Evolutionary conservation across 768 basidiomycete genomes (phyloP).

Genomic region (Leucocoprinus sp.): DNA sequence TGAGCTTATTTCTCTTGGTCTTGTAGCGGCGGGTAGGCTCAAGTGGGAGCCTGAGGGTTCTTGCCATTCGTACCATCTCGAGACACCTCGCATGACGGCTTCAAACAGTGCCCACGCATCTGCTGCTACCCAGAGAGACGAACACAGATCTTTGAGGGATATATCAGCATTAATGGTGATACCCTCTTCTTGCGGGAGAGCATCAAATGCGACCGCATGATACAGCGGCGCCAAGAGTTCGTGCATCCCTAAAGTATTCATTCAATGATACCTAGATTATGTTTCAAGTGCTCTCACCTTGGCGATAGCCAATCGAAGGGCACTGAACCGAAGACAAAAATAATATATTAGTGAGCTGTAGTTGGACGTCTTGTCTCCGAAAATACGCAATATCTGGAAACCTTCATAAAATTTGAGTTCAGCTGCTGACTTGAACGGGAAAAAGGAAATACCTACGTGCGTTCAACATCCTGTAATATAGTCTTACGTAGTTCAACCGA

Average conservation of each 20-base stretch:
- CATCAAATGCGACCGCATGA: slow-evolving; percentile 78
- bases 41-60: slow-evolving; percentile 25
- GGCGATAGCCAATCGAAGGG: slow-evolving; percentile 84
- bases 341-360: slow-evolving; percentile 76
- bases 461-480: slow-evolving; percentile 90
- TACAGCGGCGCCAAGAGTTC: slow-evolving; percentile 88
- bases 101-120: slow-evolving; percentile 85
- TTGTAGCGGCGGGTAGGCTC: background rate
- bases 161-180: slow-evolving; percentile 18
- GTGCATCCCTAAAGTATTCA: slow-evolving; percentile 70
- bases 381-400: slow-evolving; percentile 98
- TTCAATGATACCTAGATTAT: background rate
- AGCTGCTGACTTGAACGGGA: slow-evolving; percentile 6
- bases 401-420: slow-evolving; percentile 28
- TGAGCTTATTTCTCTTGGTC: slow-evolving; percentile 4
- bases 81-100: slow-evolving; percentile 68
- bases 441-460: slow-evolving; percentile 58
- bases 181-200: slow-evolving; percentile 34
- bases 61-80: slow-evolving; percentile 74
- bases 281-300: slow-evolving; percentile 35
- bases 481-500: slow-evolving; percentile 83
- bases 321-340: slow-evolving; percentile 78
- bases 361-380: slow-evolving; percentile 64
- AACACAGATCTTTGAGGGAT: slow-evolving; percentile 52
- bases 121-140: slow-evolving; percentile 63